Evolutionary conservation across 345 rosid genomes (phyloP), one percentile per base, ranked within the genome.

Genomic region (Hypericum perforatum): DNA sequence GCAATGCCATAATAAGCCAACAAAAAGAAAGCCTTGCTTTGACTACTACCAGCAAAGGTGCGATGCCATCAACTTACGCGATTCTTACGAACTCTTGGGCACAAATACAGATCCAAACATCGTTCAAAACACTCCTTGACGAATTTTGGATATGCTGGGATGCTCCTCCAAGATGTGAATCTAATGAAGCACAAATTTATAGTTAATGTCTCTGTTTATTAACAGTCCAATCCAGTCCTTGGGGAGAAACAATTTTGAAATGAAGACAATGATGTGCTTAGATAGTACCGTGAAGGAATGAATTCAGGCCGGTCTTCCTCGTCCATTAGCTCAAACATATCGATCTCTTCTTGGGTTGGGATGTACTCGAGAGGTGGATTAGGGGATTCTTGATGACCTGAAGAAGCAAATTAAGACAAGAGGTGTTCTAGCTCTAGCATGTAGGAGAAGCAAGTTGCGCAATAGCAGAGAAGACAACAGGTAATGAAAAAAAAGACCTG

Each of bases 221-320:
- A 11, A 3, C 15, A 12, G 49, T 12, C 8, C 3, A 29, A 1
- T 5, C 13, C 7, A 8, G 16, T 8, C 16, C 16, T 45, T 16
- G 49, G 12, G 7, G 16, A 45, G 16, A 45, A 12, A 9, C 12
- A 45, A 45, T 12, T 12, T 9, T 6, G 50, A 16, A 16, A 46
- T 16, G 6, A n/a, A n/a, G n/a, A n/a, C 22, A 46, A 46, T 13
- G 8, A 7, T n/a, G 41, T 50, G 37, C 15, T 13, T 38, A 9
- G 53, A 16, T 39, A 22, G 32, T 63, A 92, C 98, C 89, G 70
- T 59, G 69, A 82, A 50, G 98, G 98, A 57, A 88, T 80, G 64
- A 85, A 85, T 61, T 88, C 79, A 36, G 97, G 95, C 56, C 91
- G 83, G 57, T 92, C 98, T 76, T 92, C 97, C 55, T 92, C 96